A percentile compares a stretch with the other conserved stretches of the same genome.
These are phyloP conservation scores for Cladosporium cucumerinum DNA, from an alignment of 2,329 filamentous ascomycete species.

Conservation along the genomic window DNA sequence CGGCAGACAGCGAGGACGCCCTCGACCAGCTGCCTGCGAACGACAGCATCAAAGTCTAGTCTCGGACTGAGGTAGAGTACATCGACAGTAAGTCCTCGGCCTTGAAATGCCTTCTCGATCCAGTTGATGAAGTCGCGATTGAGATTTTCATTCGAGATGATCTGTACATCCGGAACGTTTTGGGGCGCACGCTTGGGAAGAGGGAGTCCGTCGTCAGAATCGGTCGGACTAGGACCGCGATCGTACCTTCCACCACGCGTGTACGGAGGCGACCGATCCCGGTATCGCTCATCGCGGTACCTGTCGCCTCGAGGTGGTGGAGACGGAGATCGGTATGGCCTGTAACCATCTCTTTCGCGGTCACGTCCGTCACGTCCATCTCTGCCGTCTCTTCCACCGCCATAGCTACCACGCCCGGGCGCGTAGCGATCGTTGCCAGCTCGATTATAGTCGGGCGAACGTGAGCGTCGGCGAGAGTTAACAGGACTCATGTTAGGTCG, in stretches of 20 bases:
- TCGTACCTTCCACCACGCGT: conserved; percentile 42
- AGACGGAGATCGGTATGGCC: conserved; percentile 45
- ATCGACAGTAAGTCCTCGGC: conserved; percentile 69
- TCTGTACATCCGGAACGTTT: conserved; percentile 84
- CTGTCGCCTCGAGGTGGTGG: conserved; percentile 29
- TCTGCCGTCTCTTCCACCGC: conserved; percentile 51
- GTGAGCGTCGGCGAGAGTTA: conserved; percentile 45
- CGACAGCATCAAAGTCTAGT: conserved; percentile 72
- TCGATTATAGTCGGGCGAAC: conserved; percentile 61
- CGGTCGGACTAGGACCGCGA: conserved; percentile 52
- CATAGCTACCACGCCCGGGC: conserved; percentile 24
- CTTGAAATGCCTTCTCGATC: conserved; percentile 72
- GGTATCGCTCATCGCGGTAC: conserved; percentile 33
- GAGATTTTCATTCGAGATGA: conserved; percentile 70
- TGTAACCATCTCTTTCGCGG: conserved; percentile 57
- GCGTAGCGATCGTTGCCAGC: conserved; percentile 31
- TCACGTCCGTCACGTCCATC: conserved; percentile 24
- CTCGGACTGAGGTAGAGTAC: conserved; percentile 76
- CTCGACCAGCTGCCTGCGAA: conserved; percentile 80
- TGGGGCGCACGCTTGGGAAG: conserved; percentile 69
- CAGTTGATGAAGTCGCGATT: conserved; percentile 77
- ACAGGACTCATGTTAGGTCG: conserved; percentile 15
- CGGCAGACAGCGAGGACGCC: conserved; percentile 83
- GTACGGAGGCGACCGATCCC: conserved; percentile 33
- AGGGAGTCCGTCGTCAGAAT: conserved; percentile 62